Percentiles rank a stretch among this genome's conserved stretches.
Conservation (phyloP, 192 early-diverging fungal genomes). For the Geranomyces michiganensis region DNA sequence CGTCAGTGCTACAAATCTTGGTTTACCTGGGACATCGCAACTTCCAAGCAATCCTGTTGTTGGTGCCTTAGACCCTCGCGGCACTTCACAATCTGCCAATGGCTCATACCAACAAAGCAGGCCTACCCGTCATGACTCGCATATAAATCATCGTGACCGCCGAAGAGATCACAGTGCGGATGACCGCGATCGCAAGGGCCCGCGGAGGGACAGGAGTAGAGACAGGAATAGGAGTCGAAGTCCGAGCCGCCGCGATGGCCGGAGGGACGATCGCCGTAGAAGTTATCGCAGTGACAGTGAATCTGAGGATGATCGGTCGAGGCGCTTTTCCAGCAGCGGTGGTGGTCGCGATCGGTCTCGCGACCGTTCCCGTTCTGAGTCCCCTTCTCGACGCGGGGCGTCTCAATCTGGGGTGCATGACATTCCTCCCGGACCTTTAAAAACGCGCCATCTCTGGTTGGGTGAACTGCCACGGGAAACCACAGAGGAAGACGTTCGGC, state of each 20-base stretch:
- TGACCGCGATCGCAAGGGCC: conserved; percentile 12
- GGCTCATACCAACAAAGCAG: neutral
- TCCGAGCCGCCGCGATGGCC: conserved; percentile 15
- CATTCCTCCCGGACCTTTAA: conserved; percentile 6
- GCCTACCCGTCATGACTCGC: neutral
- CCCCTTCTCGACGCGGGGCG: neutral
- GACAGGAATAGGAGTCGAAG: conserved; percentile 31
- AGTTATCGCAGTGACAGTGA: conserved; percentile 26
- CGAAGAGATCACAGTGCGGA: conserved; percentile 6
- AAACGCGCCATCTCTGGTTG: conserved; percentile 34
- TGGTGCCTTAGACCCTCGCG: neutral
- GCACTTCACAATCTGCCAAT: neutral
- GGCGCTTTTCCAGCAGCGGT: neutral
- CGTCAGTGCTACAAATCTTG: neutral
- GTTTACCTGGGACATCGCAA: neutral
- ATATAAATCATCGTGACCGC: conserved; percentile 1
- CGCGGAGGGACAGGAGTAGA: neutral
- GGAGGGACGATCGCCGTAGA: conserved; percentile 6
- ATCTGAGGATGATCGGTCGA: conserved; percentile 17
- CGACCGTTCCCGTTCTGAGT: neutral
- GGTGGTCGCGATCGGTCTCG: neutral
- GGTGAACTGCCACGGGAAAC: conserved; percentile 28
- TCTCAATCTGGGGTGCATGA: neutral
- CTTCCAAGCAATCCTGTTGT: neutral
- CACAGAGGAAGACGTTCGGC: conserved; percentile 20